phyloP scores from a whole-genome alignment of 1,284 basidiomycete species.

The Ceratobasidium sp. region DNA sequence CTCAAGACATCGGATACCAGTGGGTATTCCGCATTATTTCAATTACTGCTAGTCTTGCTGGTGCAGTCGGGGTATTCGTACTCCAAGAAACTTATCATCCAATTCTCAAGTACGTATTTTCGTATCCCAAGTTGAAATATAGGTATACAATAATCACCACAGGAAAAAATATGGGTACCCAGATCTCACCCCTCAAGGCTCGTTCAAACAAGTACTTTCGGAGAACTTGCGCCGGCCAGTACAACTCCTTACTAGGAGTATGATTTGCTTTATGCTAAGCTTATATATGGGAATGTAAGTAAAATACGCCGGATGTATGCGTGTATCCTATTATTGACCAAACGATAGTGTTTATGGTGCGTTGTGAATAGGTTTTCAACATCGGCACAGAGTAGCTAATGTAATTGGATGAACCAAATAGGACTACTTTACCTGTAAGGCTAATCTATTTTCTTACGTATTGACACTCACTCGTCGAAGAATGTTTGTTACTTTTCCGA shows the following conservation, averaged over 20 bases:
- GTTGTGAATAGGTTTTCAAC: too few relatives aligned
- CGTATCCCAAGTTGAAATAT: too few relatives aligned
- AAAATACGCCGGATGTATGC: too few relatives aligned
- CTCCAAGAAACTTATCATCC: constrained; percentile 69
- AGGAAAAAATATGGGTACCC: constrained; percentile 27
- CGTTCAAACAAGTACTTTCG: constrained; percentile 54
- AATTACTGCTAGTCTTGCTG: constrained; percentile 54
- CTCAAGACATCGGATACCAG: constrained; percentile 62
- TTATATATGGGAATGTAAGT: constrained; percentile 69
- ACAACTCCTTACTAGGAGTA: constrained; percentile 60
- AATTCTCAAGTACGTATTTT: constrained; percentile 50
- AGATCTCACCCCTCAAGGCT: constrained; percentile 26
- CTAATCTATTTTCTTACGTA: background rate
- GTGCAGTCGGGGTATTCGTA: constrained; percentile 59
- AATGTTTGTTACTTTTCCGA: constrained; percentile 70
- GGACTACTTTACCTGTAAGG: constrained; percentile 62
- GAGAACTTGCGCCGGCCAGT: constrained; percentile 60
- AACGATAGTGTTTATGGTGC: too few relatives aligned
- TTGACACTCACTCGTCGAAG: background rate
- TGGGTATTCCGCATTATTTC: constrained; percentile 68
- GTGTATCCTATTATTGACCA: background rate
- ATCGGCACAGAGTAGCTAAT: too few relatives aligned
- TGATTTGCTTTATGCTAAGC: constrained; percentile 66
- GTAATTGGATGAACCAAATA: too few relatives aligned
- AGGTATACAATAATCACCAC: background rate